Conservation (phyloP, 2,329 filamentous ascomycete genomes). For the Graphilbum sp. region DNA sequence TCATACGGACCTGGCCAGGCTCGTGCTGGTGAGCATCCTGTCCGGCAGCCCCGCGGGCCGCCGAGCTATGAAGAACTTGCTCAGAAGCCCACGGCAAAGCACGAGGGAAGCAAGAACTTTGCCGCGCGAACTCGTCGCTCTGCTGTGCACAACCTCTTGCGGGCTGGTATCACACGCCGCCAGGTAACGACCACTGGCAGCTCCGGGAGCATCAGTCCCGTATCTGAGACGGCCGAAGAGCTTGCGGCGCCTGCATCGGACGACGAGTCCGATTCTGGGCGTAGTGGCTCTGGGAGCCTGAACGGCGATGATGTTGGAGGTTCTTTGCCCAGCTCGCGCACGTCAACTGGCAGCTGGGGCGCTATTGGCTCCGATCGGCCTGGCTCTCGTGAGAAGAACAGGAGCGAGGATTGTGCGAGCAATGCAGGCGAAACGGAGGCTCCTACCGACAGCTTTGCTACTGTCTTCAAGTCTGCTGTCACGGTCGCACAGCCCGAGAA, state of each 20-base stretch:
- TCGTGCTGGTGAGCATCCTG: constrained; percentile 84
- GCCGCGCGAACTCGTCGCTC: constrained; percentile 80
- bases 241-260: constrained; percentile 54
- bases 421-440: constrained; percentile 35
- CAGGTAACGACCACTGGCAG: constrained; percentile 54
- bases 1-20: constrained; percentile 85
- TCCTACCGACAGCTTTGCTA: constrained; percentile 47
- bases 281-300: constrained; percentile 63
- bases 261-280: constrained; percentile 59
- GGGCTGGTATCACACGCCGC: constrained; percentile 77
- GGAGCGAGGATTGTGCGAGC: constrained; percentile 45
- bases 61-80: constrained; percentile 83
- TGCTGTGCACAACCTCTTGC: constrained; percentile 80
- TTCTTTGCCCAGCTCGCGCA: constrained; percentile 59
- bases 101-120: constrained; percentile 97
- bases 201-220: constrained; percentile 70
- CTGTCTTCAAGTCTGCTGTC: constrained; percentile 46
- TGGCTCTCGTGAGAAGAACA: constrained; percentile 49
- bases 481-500: constrained; percentile 40
- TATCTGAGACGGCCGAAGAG: constrained; percentile 61
- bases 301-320: constrained; percentile 50
- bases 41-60: constrained; percentile 83
- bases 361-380: constrained; percentile 82
- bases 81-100: constrained; percentile 76
- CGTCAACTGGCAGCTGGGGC: constrained; percentile 55